Evolutionary conservation across 2,329 filamentous ascomycete genomes (phyloP), one percentile per base, ranked within the genome.

Genomic region (Cladosporium velox): DNA sequence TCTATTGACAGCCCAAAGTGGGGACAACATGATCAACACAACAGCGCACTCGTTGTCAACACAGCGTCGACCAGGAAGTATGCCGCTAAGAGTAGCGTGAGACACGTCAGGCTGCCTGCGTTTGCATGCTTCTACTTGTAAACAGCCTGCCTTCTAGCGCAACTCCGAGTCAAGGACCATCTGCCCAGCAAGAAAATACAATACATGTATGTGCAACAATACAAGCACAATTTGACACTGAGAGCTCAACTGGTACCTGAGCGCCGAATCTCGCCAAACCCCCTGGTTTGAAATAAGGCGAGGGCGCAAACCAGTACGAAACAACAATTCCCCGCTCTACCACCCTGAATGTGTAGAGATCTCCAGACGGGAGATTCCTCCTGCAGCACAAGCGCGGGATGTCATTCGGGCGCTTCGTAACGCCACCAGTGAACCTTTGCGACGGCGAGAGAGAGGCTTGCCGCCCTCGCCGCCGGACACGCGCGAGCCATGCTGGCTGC

Each of bases 321-420:
- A 55, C 52, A 55, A 12, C 26, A 14, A 55, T 34, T 5, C 51
- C 15, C 51, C 51, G 41, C 41, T 47, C 41, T 47, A 24, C 52
- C 14, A 55, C 52, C 52, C 52, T 55, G 52, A 30, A 55, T 21
- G 26, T 30, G 24, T n/a, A 55, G 28, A 55, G 52, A 55, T 55
- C 52, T 55, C 52, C 52, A 34, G 52, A 55, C 52, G 28, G 52
- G 52, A 55, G 52, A 34, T 55, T 30, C 52, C 52, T 55, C 52
- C 52, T 55, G 52, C 52, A 55, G 52, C 52, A 55, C 52, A 55
- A 55, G 52, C 52, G 52, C 32, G 52, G 35, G 28, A 55, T 32
- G 52, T 18, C 52, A 15, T n/a, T 32, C 52, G 52, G 30, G 52
- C 52, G 52, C 52, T 55, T 55, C 52, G 52, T 55, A 55, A 55